phyloP scores from a whole-genome alignment of 441 rosid species.

The Biscutella auriculata region DNA sequence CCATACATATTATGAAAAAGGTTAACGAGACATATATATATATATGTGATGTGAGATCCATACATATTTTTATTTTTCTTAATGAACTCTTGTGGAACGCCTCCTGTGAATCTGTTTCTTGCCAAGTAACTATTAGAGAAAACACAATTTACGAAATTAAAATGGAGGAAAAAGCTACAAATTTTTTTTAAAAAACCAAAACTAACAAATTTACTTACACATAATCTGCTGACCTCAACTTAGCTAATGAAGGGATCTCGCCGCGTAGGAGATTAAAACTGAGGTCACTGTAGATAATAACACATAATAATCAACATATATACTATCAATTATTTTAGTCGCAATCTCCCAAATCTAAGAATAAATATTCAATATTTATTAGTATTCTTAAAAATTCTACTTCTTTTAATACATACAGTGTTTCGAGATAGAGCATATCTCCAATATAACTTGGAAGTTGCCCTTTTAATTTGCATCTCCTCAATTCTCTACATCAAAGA shows the following conservation, averaged over 20 bases:
- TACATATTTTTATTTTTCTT: slow-evolving; percentile 39
- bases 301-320: background rate
- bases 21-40: background rate
- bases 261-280: slow-evolving; percentile 54
- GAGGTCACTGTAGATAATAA: slow-evolving; percentile 53
- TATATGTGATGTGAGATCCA: no score
- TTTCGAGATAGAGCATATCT: slow-evolving; percentile 35
- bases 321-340: no score
- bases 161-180: background rate
- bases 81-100: background rate
- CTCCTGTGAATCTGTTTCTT: slow-evolving; percentile 39
- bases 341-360: no score
- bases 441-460: slow-evolving; percentile 46
- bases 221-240: slow-evolving; percentile 35
- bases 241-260: slow-evolving; percentile 39
- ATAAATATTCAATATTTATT: no score
- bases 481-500: slow-evolving; percentile 38
- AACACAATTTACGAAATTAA: no score
- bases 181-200: background rate
- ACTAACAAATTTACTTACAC: slow-evolving; percentile 34
- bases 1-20: background rate
- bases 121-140: no score
- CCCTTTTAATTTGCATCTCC: slow-evolving; percentile 48
- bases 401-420: no score
- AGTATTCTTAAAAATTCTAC: no score